Conservation (phyloP, 129 eudicot species). For the Logfia minima region DNA sequence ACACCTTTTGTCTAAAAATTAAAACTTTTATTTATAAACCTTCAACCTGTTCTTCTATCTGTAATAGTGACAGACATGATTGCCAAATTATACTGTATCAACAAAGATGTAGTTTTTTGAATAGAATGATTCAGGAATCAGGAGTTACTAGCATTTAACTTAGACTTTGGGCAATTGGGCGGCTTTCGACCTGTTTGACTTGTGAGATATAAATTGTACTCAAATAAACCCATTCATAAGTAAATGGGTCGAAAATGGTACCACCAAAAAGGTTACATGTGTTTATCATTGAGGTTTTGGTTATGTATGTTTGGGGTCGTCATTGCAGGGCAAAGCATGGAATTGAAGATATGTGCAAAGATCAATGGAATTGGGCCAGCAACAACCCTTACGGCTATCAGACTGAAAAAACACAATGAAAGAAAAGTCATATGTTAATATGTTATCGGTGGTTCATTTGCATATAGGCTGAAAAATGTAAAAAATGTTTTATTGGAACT, state of each 20-base stretch:
- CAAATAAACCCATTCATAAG: background rate
- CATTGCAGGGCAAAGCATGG: conserved; percentile 79
- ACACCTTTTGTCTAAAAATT: background rate
- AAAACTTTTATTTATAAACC: too few species aligned
- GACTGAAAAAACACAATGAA: background rate
- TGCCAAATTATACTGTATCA: background rate
- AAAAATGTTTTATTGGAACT: conserved; percentile 10
- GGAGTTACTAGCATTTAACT: background rate
- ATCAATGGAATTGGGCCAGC: background rate
- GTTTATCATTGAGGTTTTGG: background rate
- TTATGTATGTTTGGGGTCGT: background rate
- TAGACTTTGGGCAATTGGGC: background rate
- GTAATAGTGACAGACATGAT: background rate
- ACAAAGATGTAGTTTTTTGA: background rate
- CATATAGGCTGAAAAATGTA: background rate
- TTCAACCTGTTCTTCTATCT: too few species aligned
- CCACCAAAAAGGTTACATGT: background rate
- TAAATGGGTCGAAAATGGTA: background rate
- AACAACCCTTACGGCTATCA: conserved; percentile 1
- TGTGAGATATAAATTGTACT: background rate
- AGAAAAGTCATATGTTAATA: background rate
- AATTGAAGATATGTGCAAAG: conserved; percentile 76
- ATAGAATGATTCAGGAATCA: background rate
- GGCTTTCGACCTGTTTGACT: background rate
- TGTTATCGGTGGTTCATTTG: background rate